Evolutionary conservation across 345 rosid genomes (phyloP).

Genomic region (Odontarrhena argentea): DNA sequence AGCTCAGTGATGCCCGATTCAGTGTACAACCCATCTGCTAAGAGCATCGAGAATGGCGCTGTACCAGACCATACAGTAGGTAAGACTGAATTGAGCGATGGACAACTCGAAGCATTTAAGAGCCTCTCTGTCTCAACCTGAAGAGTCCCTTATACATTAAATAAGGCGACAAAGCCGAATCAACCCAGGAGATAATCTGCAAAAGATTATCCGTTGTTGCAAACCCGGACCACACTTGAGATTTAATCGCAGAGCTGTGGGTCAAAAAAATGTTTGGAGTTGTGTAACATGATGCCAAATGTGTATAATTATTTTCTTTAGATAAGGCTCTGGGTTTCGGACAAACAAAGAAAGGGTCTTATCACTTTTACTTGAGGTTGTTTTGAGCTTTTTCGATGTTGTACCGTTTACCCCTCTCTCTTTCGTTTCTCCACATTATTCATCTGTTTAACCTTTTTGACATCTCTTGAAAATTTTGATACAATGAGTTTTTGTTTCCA

Average conservation of each 20-base stretch:
- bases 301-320: conserved; percentile 42
- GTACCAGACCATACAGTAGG: conserved; percentile 42
- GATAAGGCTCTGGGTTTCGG: conserved; percentile 35
- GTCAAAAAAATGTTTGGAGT: conserved; percentile 29
- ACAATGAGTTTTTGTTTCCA: not conserved
- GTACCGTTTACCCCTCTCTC: conserved; percentile 22
- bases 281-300: conserved; percentile 43
- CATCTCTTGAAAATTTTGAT: conserved; percentile 32
- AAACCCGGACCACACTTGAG: conserved; percentile 25
- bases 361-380: not conserved
- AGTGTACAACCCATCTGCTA: conserved; percentile 46
- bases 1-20: conserved; percentile 65
- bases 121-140: conserved; percentile 50
- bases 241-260: conserved; percentile 27
- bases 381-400: conserved; percentile 30
- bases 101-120: conserved; percentile 69
- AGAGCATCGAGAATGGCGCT: conserved; percentile 59
- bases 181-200: conserved; percentile 22
- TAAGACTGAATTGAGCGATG: conserved; percentile 59
- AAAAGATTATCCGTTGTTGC: conserved; percentile 24
- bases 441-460: conserved; percentile 13
- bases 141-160: conserved; percentile 19
- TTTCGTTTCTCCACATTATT: conserved; percentile 8
- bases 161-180: conserved; percentile 17
- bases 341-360: conserved; percentile 18